Base-by-base conservation (phyloP, 495 filamentous ascomycete genomes). In the Aspergillus asperescens region DNA sequence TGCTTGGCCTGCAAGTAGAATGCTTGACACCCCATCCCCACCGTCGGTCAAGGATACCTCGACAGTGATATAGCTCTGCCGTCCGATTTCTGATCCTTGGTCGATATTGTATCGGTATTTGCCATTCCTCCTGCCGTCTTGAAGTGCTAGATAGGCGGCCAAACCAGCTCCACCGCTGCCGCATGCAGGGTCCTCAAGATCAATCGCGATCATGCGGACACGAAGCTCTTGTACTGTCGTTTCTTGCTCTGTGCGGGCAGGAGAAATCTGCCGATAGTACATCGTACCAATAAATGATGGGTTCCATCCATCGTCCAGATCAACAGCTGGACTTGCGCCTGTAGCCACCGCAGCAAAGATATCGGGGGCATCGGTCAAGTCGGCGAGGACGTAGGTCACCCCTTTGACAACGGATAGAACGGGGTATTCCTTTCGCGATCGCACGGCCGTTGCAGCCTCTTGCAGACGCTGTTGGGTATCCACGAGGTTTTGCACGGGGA, bases 1-100 rank as follows among this genome's bases (percentile, higher is more conserved):
- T 1, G 81, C 78, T 15, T 62, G 70, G 0, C 81, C 81, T 6
- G 72, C 74, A 35, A 85, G 57, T 49, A 64, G 64, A 13, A 85
- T 58, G 31, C 71, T 69, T 50, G 71, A 64, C 8, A 84, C 50
- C 40, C 10, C 45, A 54, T 57, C 42, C 27, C 55, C 10, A n/a
- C 32, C 4, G 54, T 60, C 62, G 61, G 48, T 54, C 67, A 64
- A 75, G 69, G 22, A 23, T 28, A 59, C 23, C 22, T 68, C 68
- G 41, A 75, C 66, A 22, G 62, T 57, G 46, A 82, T 78, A 8
- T 75, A 69, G 63, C 85, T 87, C 58, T 60, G 61, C 53, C 84
- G 68, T 8, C 84, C 84, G 79, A 89, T 89, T 67, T 89, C 84
- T 2, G 86, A 77, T 1, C 86, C 86, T 65, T 89, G 86, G 55